Evolutionary conservation across 306 rosid genomes (phyloP).

Genomic region (Geum urbanum): DNA sequence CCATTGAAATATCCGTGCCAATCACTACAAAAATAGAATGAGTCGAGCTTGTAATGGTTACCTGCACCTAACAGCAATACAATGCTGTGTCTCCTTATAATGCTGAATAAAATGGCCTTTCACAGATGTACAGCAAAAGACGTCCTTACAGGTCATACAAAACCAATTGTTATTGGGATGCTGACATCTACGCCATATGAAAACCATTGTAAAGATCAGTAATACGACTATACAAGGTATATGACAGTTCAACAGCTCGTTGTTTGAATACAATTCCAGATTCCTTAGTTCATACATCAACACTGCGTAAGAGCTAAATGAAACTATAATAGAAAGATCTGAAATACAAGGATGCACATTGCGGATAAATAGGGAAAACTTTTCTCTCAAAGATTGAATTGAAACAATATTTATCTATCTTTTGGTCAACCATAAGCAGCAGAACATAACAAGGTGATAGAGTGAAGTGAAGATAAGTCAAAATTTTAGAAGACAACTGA

Average conservation of each 20-base stretch:
- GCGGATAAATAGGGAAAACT: no score
- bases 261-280: not conserved
- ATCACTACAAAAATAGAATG: not conserved
- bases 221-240: no score
- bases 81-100: slow-evolving; percentile 3
- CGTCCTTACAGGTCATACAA: not conserved
- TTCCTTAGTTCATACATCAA: no score
- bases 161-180: not conserved
- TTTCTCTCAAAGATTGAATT: not conserved
- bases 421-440: not conserved
- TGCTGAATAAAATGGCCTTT: no score
- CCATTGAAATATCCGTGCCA: not conserved
- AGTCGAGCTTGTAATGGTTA: not conserved
- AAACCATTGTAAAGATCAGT: not conserved
- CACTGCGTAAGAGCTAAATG: no score
- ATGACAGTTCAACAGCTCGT: no score
- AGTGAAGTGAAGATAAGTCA: no score
- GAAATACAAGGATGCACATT: no score
- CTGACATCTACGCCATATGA: not conserved
- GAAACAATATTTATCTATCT: not conserved
- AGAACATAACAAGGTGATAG: not conserved
- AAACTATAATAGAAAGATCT: no score
- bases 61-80: no score
- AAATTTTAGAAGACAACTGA: no score
- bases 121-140: no score